Conservation (phyloP, 163 green algal genomes). For the Scenedesmus sp. region DNA sequence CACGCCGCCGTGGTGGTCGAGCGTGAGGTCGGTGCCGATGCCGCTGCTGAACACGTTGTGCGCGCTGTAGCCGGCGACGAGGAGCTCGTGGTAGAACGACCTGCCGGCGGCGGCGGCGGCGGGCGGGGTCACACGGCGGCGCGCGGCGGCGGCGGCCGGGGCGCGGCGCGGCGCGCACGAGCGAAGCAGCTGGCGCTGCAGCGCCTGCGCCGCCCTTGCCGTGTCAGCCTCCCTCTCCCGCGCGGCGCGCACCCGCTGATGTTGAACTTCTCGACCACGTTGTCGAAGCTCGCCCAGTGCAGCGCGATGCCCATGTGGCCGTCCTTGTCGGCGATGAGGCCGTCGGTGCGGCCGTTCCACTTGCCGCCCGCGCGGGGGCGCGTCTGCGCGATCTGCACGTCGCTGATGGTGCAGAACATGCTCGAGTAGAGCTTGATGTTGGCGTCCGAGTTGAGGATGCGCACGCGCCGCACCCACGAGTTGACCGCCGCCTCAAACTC, state of each 20-base stretch:
- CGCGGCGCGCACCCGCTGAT: slow-evolving; percentile 8
- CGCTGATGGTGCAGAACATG: slow-evolving; percentile 15
- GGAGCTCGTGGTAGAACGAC: slow-evolving; percentile 20
- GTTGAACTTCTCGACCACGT: slow-evolving; percentile 24
- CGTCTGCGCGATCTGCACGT: slow-evolving; percentile 16
- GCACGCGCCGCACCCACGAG: slow-evolving; percentile 25
- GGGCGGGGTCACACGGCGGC: no score
- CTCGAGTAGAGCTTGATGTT: slow-evolving; percentile 12
- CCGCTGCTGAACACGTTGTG: slow-evolving; percentile 30
- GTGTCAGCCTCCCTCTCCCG: no score
- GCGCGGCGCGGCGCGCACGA: no score
- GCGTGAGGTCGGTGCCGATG: slow-evolving; percentile 19
- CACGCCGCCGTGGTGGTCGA: slow-evolving; percentile 26
- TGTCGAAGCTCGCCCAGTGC: slow-evolving; percentile 14
- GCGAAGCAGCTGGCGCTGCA: no score
- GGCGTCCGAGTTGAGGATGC: slow-evolving; percentile 21
- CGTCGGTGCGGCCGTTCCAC: slow-evolving; percentile 4
- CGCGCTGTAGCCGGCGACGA: slow-evolving; percentile 1
- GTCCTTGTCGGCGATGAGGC: slow-evolving; percentile 24
- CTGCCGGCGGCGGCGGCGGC: background rate
- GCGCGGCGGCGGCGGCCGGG: no score
- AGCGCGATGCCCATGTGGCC: slow-evolving; percentile 32
- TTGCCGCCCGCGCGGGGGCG: background rate
- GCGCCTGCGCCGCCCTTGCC: no score
- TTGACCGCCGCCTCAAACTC: slow-evolving; percentile 30